These are phyloP conservation scores for Colletotrichum sp. DNA, from an alignment of 2,329 filamentous ascomycete genomes.

Conservation along the genomic window DNA sequence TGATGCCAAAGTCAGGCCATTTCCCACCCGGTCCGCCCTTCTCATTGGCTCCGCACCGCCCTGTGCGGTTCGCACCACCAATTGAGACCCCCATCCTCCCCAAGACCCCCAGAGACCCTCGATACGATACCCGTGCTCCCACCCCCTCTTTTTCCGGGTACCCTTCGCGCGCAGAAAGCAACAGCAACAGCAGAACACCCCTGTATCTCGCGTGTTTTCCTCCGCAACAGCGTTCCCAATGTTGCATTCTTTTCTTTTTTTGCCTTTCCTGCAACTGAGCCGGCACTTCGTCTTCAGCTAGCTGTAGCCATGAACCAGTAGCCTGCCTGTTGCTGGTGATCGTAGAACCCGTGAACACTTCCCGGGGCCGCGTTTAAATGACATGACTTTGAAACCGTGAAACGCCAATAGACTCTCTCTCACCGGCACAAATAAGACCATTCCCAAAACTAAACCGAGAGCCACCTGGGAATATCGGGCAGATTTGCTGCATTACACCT, in stretches of 20 bases:
- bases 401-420: not conserved
- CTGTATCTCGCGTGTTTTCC: not conserved
- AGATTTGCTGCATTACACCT: not conserved
- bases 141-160: not conserved
- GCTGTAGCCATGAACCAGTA: not conserved
- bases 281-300: not conserved
- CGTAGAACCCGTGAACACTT: not conserved
- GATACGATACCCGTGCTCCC: not conserved
- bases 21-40: constrained; percentile 3
- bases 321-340: not conserved
- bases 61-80: constrained; percentile 12
- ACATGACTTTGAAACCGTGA: not conserved
- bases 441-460: not conserved
- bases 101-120: not conserved
- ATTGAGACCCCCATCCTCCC: constrained; percentile 2
- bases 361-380: not conserved
- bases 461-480: not conserved
- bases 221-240: not conserved
- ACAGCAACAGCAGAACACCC: not conserved
- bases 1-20: constrained; percentile 19
- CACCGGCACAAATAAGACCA: not conserved
- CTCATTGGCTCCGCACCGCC: constrained; percentile 15
- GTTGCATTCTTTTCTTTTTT: not conserved
- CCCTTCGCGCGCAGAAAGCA: not conserved
- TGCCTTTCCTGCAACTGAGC: not conserved